These are phyloP conservation scores for Schizochytrium sp. DNA, from an alignment of 108 stramenopile genomes.

Conservation along the genomic window DNA sequence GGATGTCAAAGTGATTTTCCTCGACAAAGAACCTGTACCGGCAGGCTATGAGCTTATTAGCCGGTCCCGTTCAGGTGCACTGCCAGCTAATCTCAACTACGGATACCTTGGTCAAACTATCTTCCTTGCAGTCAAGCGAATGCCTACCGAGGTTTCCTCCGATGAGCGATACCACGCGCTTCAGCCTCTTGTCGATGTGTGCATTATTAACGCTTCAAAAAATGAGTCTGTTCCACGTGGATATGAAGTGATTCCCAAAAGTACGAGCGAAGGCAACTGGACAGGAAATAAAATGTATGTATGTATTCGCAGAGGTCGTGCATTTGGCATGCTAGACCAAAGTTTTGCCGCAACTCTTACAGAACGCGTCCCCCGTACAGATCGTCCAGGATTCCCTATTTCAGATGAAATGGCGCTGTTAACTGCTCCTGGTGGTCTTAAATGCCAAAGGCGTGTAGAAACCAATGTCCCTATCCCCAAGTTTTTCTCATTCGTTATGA, in stretches of 20 bases:
- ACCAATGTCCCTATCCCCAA: slow-evolving; percentile 54
- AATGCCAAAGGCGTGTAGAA: not conserved
- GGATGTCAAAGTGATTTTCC: slow-evolving; percentile 34
- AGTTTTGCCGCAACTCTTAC: slow-evolving; percentile 3
- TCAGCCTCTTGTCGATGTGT: slow-evolving; percentile 33
- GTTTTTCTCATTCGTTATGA: slow-evolving; percentile 49
- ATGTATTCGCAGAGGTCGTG: slow-evolving; percentile 2
- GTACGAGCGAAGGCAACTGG: slow-evolving; percentile 58
- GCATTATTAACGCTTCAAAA: slow-evolving; percentile 57
- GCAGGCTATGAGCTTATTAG: slow-evolving; percentile 38
- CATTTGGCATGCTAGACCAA: slow-evolving; percentile 32
- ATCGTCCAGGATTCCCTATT: slow-evolving; percentile 6
- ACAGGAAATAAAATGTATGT: slow-evolving; percentile 61
- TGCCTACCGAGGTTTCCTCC: not conserved
- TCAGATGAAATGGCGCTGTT: slow-evolving; percentile 56
- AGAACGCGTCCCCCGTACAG: slow-evolving; percentile 52
- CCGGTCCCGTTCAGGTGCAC: not conserved
- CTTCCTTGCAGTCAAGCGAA: slow-evolving; percentile 36
- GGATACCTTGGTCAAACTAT: slow-evolving; percentile 48
- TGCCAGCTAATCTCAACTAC: slow-evolving; percentile 55
- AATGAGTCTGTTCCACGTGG: slow-evolving; percentile 39
- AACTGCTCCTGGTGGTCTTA: slow-evolving; percentile 12
- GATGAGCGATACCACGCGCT: slow-evolving; percentile 44
- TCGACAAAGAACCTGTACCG: slow-evolving; percentile 47
- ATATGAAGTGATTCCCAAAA: slow-evolving; percentile 15